Conservation (phyloP, 352 stramenopile species). For the Achlya hypogyna region DNA sequence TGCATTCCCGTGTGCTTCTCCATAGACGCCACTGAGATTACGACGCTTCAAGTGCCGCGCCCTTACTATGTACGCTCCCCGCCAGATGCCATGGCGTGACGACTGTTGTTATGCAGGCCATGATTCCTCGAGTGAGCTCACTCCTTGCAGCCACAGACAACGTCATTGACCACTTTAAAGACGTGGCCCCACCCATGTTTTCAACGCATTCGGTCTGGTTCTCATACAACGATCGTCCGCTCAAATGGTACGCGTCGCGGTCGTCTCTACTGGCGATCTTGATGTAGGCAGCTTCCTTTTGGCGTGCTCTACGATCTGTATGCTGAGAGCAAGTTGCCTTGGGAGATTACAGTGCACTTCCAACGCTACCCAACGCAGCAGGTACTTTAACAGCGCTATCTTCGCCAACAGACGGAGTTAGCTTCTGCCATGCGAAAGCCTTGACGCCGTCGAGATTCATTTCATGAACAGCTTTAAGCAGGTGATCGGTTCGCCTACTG, state of each 20-base stretch:
- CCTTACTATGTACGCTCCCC: conserved; percentile 62
- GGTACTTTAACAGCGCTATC: conserved; percentile 21
- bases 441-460: conserved; percentile 62
- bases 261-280: neutral
- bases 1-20: conserved; percentile 65
- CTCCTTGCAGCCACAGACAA: conserved; percentile 57
- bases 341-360: conserved; percentile 72
- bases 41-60: conserved; percentile 61
- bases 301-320: conserved; percentile 59
- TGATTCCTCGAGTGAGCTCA: conserved; percentile 77
- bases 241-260: conserved; percentile 38
- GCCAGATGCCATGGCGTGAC: neutral
- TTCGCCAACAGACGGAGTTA: conserved; percentile 2
- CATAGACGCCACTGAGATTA: conserved; percentile 65
- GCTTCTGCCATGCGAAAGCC: conserved; percentile 64
- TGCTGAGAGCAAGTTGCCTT: conserved; percentile 36
- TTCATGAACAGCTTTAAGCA: conserved; percentile 85
- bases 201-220: conserved; percentile 62
- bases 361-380: conserved; percentile 49
- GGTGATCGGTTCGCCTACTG: conserved; percentile 5
- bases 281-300: conserved; percentile 45
- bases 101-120: conserved; percentile 43
- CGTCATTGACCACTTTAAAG: conserved; percentile 71
- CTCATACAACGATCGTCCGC: conserved; percentile 39
- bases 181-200: conserved; percentile 56